phyloP scores from a whole-genome alignment of 139 green algal species.

The Picochlorum sp. region DNA sequence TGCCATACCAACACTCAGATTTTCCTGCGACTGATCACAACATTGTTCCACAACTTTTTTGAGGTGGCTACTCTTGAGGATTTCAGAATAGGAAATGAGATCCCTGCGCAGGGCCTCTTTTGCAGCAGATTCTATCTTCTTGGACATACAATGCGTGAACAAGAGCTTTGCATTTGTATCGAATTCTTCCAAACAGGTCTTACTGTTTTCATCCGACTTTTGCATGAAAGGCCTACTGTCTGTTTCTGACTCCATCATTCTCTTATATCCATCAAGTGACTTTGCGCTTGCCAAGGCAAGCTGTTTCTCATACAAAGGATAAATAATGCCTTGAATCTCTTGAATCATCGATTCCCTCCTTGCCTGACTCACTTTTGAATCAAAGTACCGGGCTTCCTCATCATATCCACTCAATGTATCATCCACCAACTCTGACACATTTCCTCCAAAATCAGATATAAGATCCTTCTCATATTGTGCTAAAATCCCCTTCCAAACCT shows the following conservation, averaged over 20 bases:
- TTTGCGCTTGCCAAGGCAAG: constrained; percentile 26
- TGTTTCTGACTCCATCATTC: neutral
- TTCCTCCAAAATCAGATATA: constrained; percentile 51
- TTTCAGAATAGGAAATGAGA: neutral
- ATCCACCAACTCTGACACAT: constrained; percentile 34
- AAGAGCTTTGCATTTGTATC: constrained; percentile 8
- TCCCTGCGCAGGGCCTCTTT: neutral
- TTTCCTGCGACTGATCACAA: constrained; percentile 5
- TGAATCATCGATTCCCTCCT: constrained; percentile 52
- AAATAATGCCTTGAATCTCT: constrained; percentile 33
- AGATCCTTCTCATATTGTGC: constrained; percentile 23
- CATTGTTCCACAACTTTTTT: constrained; percentile 11
- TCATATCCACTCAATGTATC: constrained; percentile 52
- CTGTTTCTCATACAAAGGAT: constrained; percentile 38
- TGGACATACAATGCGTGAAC: constrained; percentile 11
- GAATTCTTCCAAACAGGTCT: constrained; percentile 21
- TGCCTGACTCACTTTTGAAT: constrained; percentile 43
- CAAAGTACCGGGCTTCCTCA: constrained; percentile 81
- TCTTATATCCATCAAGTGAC: constrained; percentile 26
- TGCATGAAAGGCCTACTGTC: constrained; percentile 6
- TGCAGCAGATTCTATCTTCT: constrained; percentile 7
- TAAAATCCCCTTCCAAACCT: constrained; percentile 41
- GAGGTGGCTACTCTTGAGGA: constrained; percentile 2
- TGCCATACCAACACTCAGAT: constrained; percentile 8
- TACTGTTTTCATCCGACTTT: constrained; percentile 1